Conservation (phyloP, 2,329 filamentous ascomycete species). For the Biscogniauxia sp. region DNA sequence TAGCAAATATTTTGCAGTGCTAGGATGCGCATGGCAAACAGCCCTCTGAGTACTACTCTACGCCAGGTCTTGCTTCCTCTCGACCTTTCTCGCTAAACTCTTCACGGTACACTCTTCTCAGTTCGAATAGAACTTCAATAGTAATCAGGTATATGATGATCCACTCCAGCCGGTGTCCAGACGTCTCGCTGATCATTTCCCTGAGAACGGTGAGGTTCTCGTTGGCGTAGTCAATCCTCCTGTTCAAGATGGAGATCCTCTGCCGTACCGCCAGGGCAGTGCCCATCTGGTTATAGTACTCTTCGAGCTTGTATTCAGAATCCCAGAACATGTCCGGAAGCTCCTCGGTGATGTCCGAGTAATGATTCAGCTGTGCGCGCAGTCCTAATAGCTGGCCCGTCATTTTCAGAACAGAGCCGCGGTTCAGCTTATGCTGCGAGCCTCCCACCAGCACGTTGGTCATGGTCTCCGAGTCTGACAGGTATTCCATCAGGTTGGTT, state of each 20-base stretch:
- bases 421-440: constrained; percentile 65
- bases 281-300: constrained; percentile 93
- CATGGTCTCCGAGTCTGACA: constrained; percentile 80
- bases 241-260: constrained; percentile 86
- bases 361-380: constrained; percentile 90
- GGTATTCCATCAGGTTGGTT: constrained; percentile 76
- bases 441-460: constrained; percentile 62
- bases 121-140: constrained; percentile 86
- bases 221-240: constrained; percentile 97
- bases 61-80: background rate
- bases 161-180: constrained; percentile 85
- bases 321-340: constrained; percentile 98
- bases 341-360: constrained; percentile 93
- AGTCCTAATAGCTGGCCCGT: constrained; percentile 89
- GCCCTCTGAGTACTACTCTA: background rate
- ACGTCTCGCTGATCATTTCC: constrained; percentile 86
- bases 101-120: constrained; percentile 41
- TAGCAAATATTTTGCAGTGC: background rate
- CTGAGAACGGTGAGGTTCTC: constrained; percentile 89
- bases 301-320: constrained; percentile 85
- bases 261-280: constrained; percentile 87
- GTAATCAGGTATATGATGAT: constrained; percentile 94
- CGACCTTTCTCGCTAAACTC: constrained; percentile 17
- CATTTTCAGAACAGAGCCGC: constrained; percentile 84
- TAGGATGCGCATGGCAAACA: background rate